Conservation (phyloP, 148 eudicot species). For the Chenopodium quinoa region DNA sequence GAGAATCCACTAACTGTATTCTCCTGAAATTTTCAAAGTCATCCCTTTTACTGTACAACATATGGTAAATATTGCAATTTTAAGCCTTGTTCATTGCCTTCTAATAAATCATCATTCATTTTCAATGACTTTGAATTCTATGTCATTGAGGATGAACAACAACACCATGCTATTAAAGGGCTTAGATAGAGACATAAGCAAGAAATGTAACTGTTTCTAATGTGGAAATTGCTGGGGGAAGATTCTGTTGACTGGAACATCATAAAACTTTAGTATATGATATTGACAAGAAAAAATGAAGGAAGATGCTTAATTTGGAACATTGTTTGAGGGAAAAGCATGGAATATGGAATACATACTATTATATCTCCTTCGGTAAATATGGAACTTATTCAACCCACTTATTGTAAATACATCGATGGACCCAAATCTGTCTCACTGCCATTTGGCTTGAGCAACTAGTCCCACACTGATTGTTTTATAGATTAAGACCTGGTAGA, state of each 20-base stretch:
- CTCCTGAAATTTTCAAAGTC: constrained; percentile 39
- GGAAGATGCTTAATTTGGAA: constrained; percentile 56
- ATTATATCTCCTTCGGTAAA: constrained; percentile 61
- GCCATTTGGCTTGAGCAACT: constrained; percentile 37
- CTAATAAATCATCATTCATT: constrained; percentile 19
- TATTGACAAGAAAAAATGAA: constrained; percentile 46
- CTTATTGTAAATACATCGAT: constrained; percentile 32
- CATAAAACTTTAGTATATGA: constrained; percentile 46
- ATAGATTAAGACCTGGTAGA: constrained; percentile 32
- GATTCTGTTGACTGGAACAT: constrained; percentile 81
- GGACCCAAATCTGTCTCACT: constrained; percentile 36
- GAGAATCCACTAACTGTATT: constrained; percentile 62
- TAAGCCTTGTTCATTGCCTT: constrained; percentile 22
- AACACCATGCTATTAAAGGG: constrained; percentile 24
- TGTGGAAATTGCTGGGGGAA: constrained; percentile 34
- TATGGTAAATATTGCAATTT: constrained; percentile 18
- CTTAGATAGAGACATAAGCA: constrained; percentile 30
- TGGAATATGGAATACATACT: constrained; percentile 64
- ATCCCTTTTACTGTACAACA: constrained; percentile 22
- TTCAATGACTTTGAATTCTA: constrained; percentile 8
- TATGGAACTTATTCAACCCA: constrained; percentile 77
- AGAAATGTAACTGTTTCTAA: constrained; percentile 23
- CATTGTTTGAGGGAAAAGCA: constrained; percentile 66
- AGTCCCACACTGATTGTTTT: constrained; percentile 29
- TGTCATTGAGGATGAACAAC: constrained; percentile 16